Evolutionary conservation across 2,329 filamentous ascomycete genomes (phyloP), one percentile per base, ranked within the genome.

Genomic region (Epicoccum sorghinum): DNA sequence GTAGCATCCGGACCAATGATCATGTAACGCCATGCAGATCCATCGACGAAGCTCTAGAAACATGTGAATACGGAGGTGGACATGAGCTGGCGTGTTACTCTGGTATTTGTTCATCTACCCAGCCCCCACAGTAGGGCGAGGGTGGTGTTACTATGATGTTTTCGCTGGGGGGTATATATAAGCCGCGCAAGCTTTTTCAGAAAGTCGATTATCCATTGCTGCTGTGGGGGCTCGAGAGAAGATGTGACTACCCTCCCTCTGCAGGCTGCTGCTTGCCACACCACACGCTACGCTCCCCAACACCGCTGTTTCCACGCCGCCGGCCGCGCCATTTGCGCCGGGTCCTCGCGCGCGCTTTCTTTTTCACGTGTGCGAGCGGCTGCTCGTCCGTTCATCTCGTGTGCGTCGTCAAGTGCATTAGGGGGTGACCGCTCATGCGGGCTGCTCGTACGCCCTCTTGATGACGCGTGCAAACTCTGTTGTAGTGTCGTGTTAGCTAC

Each of bases 391-490:
- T 55, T 18, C 52, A 30, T 50, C 52, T 55, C 52, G 47, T 55
- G 27, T 55, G 1, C 52, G 46, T 55, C 52, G 42, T 55, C 27
- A 37, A 30, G 27, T 55, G 52, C 46, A 30, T 50, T 54, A 14
- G 9, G 32, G 29, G 12, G 29, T 12, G 29, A n/a, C 37, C 38
- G 49, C 57, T 71, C 64, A 72, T 68, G 71, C 71, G 45, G 71
- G 71, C 58, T 74, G 71, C 48, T 74, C 71, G 55, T 70, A 74
- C 23, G 71, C 69, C 58, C 71, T 66, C 64, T 66, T 69, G 59
- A 74, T 68, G 35, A 74, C 65, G 52, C 71, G 66, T 42, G 70
- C 57, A 45, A 74, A 74, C 61, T 74, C 71, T 74, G 54, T 24
- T 30, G 25, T 9, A 12, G n/a, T 18, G 18, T 18, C 12, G 29